These are phyloP conservation scores for Pseudofabraea citricarpa DNA, from an alignment of 2,329 filamentous ascomycete genomes.

Conservation along the genomic window DNA sequence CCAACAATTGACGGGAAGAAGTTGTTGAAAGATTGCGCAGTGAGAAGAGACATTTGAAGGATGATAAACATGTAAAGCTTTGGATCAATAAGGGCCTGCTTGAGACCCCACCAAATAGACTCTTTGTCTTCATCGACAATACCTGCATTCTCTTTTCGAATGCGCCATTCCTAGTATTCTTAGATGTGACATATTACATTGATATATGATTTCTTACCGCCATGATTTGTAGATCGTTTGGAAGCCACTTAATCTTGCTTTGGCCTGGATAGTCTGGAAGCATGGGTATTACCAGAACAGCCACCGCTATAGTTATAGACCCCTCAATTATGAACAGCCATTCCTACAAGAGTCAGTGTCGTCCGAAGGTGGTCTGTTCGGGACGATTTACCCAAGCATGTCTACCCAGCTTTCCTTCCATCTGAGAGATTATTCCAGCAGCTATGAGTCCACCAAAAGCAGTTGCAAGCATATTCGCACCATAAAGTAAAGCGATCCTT, in stretches of 20 bases:
- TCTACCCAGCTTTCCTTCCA: conserved; percentile 29
- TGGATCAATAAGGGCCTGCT: conserved; percentile 25
- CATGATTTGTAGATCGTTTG: not conserved
- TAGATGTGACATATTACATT: conserved; percentile 38
- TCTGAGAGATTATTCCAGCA: conserved; percentile 26
- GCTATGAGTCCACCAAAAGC: conserved; percentile 31
- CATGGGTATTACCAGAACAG: conserved; percentile 14
- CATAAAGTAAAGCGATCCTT: conserved; percentile 30
- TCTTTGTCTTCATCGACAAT: conserved; percentile 7
- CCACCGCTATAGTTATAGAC: conserved; percentile 33
- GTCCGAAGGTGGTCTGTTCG: too few species aligned
- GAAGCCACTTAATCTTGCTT: conserved; percentile 3
- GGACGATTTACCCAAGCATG: conserved; percentile 31
- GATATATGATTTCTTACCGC: conserved; percentile 41
- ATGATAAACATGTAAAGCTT: conserved; percentile 1
- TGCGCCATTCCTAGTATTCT: conserved; percentile 36
- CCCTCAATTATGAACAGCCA: conserved; percentile 45
- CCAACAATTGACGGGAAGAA: conserved; percentile 21
- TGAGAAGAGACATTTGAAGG: conserved; percentile 10
- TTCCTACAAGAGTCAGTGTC: conserved; percentile 29
- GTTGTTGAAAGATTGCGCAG: conserved; percentile 14
- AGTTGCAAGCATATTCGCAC: conserved; percentile 30
- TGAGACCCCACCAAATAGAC: conserved; percentile 18
- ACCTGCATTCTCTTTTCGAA: conserved; percentile 11
- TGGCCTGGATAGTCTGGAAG: conserved; percentile 44